Evolutionary conservation across 495 filamentous ascomycete species (phyloP).

Genomic region (Umbilicaria muhlenbergii): DNA sequence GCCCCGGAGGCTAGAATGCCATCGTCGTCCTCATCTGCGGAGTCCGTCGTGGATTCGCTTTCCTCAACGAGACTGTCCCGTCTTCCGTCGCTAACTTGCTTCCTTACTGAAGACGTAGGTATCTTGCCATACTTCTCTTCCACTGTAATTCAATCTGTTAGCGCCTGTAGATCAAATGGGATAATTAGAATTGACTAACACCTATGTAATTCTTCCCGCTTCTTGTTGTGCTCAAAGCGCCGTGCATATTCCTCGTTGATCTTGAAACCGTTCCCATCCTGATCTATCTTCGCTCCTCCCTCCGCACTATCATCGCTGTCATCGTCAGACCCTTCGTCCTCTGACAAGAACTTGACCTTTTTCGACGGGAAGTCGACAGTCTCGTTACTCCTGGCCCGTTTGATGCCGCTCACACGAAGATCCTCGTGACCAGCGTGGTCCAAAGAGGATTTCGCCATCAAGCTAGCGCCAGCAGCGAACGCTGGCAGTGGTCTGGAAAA

Average conservation of each 20-base stretch:
- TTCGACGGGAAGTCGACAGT: slow-evolving; percentile 27
- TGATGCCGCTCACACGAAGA: too few relatives aligned
- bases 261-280: slow-evolving; percentile 37
- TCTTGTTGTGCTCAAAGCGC: slow-evolving; percentile 92
- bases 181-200: slow-evolving; percentile 33
- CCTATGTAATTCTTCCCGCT: slow-evolving; percentile 73
- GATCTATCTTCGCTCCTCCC: slow-evolving; percentile 24
- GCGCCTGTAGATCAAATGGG: not conserved
- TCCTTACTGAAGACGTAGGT: slow-evolving; percentile 17
- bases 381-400: too few relatives aligned
- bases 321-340: slow-evolving; percentile 38
- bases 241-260: slow-evolving; percentile 85
- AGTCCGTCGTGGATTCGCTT: slow-evolving; percentile 41
- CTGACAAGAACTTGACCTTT: slow-evolving; percentile 28
- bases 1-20: slow-evolving; percentile 66
- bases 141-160: slow-evolving; percentile 31
- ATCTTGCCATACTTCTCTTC: slow-evolving; percentile 67
- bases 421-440: too few relatives aligned
- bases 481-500: too few relatives aligned
- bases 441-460: too few relatives aligned
- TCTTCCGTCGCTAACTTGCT: slow-evolving; percentile 14
- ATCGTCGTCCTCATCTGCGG: slow-evolving; percentile 81
- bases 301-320: slow-evolving; percentile 39
- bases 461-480: too few relatives aligned
- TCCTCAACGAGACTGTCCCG: slow-evolving; percentile 30